These are phyloP conservation scores for Scolecobasidium constrictum DNA, from an alignment of 2,329 filamentous ascomycete genomes.

Conservation along the genomic window DNA sequence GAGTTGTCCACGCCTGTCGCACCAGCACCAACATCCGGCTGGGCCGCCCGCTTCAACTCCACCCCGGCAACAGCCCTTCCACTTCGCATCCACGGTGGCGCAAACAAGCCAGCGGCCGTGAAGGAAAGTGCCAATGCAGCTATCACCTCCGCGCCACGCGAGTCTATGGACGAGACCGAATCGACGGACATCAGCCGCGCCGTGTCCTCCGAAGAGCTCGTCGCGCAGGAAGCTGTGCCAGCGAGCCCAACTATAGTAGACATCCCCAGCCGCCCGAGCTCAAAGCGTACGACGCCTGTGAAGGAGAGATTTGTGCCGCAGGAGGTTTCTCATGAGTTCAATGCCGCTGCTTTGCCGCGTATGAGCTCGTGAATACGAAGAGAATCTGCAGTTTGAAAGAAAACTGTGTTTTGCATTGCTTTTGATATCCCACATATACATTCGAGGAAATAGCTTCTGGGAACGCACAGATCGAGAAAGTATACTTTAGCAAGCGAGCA, in stretches of 20 bases:
- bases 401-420: too few relatives aligned
- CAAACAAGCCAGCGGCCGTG: neutral
- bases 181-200: neutral
- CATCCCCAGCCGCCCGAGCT: neutral
- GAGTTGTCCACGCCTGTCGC: neutral
- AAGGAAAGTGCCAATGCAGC: neutral
- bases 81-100: too few relatives aligned
- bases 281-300: neutral
- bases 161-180: neutral
- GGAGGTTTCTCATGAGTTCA: neutral
- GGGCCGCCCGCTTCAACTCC: neutral
- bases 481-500: too few relatives aligned
- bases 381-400: too few relatives aligned
- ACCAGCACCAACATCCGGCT: neutral
- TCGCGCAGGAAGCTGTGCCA: neutral
- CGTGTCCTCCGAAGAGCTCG: neutral
- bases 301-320: neutral
- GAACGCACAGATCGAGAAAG: too few relatives aligned
- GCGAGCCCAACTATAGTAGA: neutral
- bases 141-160: neutral
- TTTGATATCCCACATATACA: too few relatives aligned
- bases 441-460: too few relatives aligned
- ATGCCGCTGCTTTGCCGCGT: neutral
- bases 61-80: too few relatives aligned
- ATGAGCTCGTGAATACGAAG: too few relatives aligned